phyloP scores from a whole-genome alignment of 2,329 filamentous ascomycete genomes.

The Fusarium chuoi region DNA sequence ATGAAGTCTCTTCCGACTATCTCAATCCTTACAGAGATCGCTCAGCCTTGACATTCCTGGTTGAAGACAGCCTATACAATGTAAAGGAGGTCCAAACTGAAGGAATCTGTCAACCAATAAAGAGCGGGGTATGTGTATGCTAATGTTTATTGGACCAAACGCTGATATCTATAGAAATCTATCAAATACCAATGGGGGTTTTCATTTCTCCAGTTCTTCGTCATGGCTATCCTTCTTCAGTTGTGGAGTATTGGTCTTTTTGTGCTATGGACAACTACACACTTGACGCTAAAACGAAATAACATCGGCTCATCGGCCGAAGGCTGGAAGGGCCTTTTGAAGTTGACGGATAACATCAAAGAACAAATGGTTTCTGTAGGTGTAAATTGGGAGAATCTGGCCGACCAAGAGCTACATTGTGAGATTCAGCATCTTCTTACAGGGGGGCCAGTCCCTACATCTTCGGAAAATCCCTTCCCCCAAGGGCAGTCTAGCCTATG shows the following conservation, averaged over 20 bases:
- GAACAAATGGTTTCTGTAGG: background rate
- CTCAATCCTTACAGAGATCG: no score
- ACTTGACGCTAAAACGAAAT: background rate
- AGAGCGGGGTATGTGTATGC: background rate
- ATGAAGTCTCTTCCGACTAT: no score
- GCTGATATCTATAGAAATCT: rapidly evolving
- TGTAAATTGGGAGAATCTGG: background rate
- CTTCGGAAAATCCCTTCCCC: background rate
- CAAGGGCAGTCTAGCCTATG: background rate
- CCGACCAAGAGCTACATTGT: background rate
- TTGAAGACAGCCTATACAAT: background rate
- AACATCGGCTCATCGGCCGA: rapidly evolving
- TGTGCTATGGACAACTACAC: background rate
- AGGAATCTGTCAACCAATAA: background rate
- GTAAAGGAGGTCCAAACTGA: background rate
- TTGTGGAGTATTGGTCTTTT: background rate
- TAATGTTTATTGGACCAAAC: rapidly evolving
- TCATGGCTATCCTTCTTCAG: background rate
- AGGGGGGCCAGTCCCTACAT: background rate
- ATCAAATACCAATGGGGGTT: conserved; percentile 16
- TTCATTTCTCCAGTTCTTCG: conserved; percentile 12
- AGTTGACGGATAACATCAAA: background rate
- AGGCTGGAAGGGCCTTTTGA: background rate
- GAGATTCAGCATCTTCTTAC: background rate
- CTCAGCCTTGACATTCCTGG: rapidly evolving